Evolutionary conservation across 2,329 filamentous ascomycete species (phyloP).

Genomic region (Samsoniella hepiali): DNA sequence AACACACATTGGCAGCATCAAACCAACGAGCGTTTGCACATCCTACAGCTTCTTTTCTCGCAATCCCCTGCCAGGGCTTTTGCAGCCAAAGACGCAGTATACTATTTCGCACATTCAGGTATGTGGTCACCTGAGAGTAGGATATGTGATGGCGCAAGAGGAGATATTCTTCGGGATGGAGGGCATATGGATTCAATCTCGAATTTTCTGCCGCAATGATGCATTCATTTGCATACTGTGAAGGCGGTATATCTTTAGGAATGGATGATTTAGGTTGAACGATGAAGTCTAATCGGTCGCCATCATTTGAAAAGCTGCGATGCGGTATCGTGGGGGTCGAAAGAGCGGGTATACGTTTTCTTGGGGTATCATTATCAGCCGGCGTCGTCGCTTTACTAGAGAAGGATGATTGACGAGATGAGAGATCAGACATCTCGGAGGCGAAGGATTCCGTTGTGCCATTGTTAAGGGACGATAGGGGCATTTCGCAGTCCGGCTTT

Average conservation of each 20-base stretch:
- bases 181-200: conserved; percentile 80
- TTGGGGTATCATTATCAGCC: conserved; percentile 39
- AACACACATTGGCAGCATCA: conserved; percentile 80
- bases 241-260: conserved; percentile 66
- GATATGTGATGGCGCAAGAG: conserved; percentile 79
- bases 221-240: conserved; percentile 87
- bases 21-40: conserved; percentile 90
- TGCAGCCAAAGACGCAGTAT: conserved; percentile 87
- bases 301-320: conserved; percentile 28
- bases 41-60: conserved; percentile 80
- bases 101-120: conserved; percentile 92
- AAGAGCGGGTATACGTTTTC: conserved; percentile 24
- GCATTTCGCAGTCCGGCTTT: conserved; percentile 1
- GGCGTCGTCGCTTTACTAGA: conserved; percentile 65
- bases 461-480: conserved; percentile 15
- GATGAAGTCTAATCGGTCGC: conserved; percentile 46
- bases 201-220: conserved; percentile 86
- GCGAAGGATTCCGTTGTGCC: conserved; percentile 41
- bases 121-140: conserved; percentile 85
- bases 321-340: conserved; percentile 5
- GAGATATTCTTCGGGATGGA: conserved; percentile 81
- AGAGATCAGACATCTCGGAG: conserved; percentile 55
- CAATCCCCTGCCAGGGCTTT: conserved; percentile 79
- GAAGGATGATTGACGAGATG: conserved; percentile 50
- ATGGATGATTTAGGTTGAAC: conserved; percentile 79